Conservation (phyloP, 2,329 filamentous ascomycete species). For the Claviceps purpurea region DNA sequence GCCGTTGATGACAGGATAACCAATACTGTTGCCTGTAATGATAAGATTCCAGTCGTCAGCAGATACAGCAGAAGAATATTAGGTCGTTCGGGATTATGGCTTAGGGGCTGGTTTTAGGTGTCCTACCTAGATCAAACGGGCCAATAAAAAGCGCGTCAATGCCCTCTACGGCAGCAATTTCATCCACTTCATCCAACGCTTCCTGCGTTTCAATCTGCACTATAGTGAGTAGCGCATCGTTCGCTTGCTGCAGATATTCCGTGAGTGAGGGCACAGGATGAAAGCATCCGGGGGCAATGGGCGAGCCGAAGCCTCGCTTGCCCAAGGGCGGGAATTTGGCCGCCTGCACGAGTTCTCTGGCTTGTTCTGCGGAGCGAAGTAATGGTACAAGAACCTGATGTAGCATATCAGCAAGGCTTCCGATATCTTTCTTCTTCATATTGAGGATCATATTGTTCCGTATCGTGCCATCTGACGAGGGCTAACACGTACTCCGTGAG, state of each 20-base stretch:
- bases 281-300: constrained; percentile 30
- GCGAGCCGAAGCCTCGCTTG: constrained; percentile 35
- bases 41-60: background rate
- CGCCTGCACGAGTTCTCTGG: constrained; percentile 29
- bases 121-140: constrained; percentile 47
- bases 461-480: background rate
- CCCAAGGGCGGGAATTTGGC: constrained; percentile 39
- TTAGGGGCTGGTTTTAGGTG: no score
- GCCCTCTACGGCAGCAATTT: constrained; percentile 45
- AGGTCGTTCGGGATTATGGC: background rate
- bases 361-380: constrained; percentile 29
- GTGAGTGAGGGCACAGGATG: constrained; percentile 29
- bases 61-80: background rate
- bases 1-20: constrained; percentile 46
- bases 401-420: constrained; percentile 6
- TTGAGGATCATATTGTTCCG: background rate
- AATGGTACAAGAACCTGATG: constrained; percentile 32
- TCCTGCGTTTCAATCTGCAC: constrained; percentile 56
- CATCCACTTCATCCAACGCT: constrained; percentile 45
- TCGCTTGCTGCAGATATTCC: constrained; percentile 36
- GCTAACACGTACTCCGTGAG: constrained; percentile 30
- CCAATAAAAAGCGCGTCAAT: constrained; percentile 53
- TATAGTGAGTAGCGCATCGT: constrained; percentile 43
- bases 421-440: background rate
- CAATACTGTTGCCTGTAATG: constrained; percentile 42